A percentile compares a stretch with the other conserved stretches of the same genome.
These are phyloP conservation scores for Colletotrichum sp. DNA, from an alignment of 2,329 filamentous ascomycete genomes.

Conservation along the genomic window DNA sequence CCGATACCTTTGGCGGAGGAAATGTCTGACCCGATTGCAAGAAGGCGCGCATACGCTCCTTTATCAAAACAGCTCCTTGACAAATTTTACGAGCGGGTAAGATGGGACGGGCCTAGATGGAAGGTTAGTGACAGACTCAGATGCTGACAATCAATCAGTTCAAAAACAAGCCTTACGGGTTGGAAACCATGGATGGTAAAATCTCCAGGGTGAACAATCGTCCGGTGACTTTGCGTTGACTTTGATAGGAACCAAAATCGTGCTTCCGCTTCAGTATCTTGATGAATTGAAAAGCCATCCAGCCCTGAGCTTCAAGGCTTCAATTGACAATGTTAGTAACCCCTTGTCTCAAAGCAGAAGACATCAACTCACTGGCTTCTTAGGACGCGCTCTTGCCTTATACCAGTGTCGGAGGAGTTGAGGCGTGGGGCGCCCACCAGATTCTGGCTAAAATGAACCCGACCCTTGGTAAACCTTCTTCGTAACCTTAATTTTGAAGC, in stretches of 20 bases:
- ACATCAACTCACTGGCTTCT: background rate
- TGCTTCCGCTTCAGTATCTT: background rate
- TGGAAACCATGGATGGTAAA: background rate
- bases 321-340: background rate
- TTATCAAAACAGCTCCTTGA: background rate
- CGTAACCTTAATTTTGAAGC: fast-evolving
- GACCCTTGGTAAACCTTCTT: background rate
- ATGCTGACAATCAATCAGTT: background rate
- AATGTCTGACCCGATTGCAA: background rate
- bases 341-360: background rate
- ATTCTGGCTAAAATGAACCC: background rate
- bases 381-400: background rate
- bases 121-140: background rate
- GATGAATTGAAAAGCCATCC: background rate
- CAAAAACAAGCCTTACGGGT: background rate
- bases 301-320: background rate
- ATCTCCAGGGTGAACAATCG: background rate
- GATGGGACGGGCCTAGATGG: background rate
- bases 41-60: background rate
- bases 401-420: background rate
- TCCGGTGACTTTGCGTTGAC: background rate
- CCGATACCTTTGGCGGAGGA: background rate
- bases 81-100: background rate
- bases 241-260: background rate
- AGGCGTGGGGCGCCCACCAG: background rate